A percentile compares a stretch with the other conserved stretches of the same genome.
Conservation (phyloP, 345 rosid species). For the Syzygium aqueum region DNA sequence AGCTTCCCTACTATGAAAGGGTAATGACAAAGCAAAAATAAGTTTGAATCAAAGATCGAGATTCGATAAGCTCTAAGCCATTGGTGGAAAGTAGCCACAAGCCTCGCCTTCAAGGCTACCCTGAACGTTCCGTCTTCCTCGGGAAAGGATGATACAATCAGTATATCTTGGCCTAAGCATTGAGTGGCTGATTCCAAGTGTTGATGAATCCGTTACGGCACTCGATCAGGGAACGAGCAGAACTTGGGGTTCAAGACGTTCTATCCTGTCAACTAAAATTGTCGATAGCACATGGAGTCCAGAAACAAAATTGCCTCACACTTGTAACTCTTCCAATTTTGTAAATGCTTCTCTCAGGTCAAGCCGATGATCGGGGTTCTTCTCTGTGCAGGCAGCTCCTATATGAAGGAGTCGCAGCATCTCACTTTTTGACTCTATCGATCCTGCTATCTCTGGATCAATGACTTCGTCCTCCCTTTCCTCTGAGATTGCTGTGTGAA, state of each 20-base stretch:
- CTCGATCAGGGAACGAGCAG: neutral
- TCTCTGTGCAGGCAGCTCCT: conserved; percentile 48
- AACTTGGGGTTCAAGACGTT: neutral
- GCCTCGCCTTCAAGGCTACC: neutral
- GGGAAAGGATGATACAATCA: neutral
- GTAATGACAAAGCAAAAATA: neutral
- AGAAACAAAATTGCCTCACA: neutral
- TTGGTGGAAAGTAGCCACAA: neutral
- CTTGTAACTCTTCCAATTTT: conserved; percentile 27
- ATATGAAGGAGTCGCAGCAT: conserved; percentile 45
- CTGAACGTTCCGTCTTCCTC: neutral
- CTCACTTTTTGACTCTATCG: conserved; percentile 12
- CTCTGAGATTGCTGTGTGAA: conserved; percentile 24
- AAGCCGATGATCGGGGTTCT: conserved; percentile 31
- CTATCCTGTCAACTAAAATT: neutral
- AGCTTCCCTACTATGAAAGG: neutral
- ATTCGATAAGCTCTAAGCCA: neutral
- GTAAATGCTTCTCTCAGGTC: conserved; percentile 46
- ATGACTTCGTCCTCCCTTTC: conserved; percentile 45
- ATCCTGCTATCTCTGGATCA: conserved; percentile 48
- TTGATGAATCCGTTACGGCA: neutral
- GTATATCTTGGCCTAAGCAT: neutral
- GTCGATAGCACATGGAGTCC: neutral
- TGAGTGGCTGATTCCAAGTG: neutral
- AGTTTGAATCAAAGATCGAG: neutral